Evolutionary conservation across 2,329 filamentous ascomycete genomes (phyloP).

Genomic region (Metarhizium guizhouense): DNA sequence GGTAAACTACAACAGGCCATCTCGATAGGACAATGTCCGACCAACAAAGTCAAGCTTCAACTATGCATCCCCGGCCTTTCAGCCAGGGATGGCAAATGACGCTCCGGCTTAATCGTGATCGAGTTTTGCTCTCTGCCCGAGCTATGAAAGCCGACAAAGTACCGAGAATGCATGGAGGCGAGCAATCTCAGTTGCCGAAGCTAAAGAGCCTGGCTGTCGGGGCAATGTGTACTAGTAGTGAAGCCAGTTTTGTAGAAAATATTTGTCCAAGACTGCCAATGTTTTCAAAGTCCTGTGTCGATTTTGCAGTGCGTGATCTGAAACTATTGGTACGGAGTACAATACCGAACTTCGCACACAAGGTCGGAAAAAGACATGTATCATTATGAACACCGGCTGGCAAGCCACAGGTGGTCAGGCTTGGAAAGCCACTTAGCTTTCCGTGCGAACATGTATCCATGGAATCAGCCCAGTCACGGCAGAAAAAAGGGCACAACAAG

Average conservation of each 20-base stretch:
- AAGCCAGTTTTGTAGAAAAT: conserved; percentile 4
- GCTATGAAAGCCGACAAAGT: conserved; percentile 47
- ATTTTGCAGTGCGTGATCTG: not conserved
- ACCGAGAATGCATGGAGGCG: conserved; percentile 67
- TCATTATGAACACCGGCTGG: not conserved
- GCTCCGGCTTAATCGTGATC: conserved; percentile 99
- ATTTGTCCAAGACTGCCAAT: not conserved
- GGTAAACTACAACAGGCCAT: not conserved
- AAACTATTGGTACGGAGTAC: not conserved
- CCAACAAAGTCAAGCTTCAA: conserved; percentile 93
- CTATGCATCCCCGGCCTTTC: conserved; percentile 80
- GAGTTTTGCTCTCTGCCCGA: conserved; percentile 63
- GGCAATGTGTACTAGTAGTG: conserved; percentile 26
- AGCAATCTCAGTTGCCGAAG: conserved; percentile 54
- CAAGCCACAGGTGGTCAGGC: not conserved
- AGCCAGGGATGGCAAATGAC: conserved; percentile 70
- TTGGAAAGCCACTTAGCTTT: not conserved
- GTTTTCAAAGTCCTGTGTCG: not conserved
- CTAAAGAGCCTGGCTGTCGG: conserved; percentile 42
- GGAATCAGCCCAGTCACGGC: not conserved
- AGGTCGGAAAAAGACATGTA: not conserved
- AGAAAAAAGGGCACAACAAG: no score
- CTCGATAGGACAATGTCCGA: conserved; percentile 48
- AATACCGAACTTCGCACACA: not conserved
- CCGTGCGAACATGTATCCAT: not conserved